Evolutionary conservation across 768 basidiomycete species (phyloP), one percentile per base, ranked within the genome.

Genomic region (Amanita inopinata): DNA sequence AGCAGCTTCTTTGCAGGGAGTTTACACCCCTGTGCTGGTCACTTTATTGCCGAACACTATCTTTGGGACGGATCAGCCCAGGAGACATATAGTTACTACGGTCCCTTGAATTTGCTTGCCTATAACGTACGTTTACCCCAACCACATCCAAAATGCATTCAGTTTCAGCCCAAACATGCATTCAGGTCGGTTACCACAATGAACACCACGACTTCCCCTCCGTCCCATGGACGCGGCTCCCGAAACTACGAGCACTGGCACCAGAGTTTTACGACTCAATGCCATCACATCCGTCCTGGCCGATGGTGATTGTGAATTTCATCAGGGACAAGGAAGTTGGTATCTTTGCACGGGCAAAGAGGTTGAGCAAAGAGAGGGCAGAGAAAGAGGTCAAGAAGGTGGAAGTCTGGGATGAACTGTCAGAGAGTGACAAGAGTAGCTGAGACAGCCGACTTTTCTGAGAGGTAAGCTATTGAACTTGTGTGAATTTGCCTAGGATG

Each of bases 131-230:
- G 83, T 67, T 42, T 25, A 27, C 30, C 9, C 30, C 46, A 7
- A 19, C 33, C 9, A 33, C 31, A 12, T 17, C 11, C 20, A 28
- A n/a, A n/a, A 28, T n/a, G 7, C 27, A 7, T 28, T 28, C n/a
- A 6, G 7, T 28, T 28, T 7, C 7, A 6, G 27, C 27, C n/a
- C 7, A 28, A n/a, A n/a, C 7, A 23, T 12, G 53, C 18, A 30
- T 15, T 5, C 50, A 91, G 88, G 89, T 97, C 51, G 96, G 96
- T 28, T 98, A 97, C 58, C 96, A 99, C 60, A 97, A 99, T 61
- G 96, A 98, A 55, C 96, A 99, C 62, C 96, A 99, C 63, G 96
- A 99, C 63, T 98, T 99, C 63, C 93, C 96, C 5, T 91, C 91
- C 9, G 63, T 99, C 1, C 75, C 96, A 1, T 99, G 96, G 96